A percentile compares a stretch with the other conserved stretches of the same genome.
Conservation (phyloP, 768 basidiomycete species). For the Suillus lakei region DNA sequence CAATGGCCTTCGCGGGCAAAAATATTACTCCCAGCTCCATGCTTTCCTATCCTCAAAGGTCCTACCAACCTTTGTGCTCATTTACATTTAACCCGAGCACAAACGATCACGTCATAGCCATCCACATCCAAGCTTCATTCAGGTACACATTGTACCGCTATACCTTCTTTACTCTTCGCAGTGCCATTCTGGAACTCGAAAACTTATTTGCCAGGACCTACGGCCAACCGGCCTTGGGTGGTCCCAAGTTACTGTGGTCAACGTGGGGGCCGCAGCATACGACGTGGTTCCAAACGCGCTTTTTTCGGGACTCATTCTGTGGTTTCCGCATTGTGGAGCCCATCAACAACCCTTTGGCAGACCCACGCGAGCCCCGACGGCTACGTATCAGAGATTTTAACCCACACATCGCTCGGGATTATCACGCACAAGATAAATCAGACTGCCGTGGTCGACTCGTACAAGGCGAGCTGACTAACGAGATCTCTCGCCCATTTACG, state of each 20-base stretch:
- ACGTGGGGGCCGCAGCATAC: constrained; percentile 43
- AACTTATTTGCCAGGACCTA: not conserved
- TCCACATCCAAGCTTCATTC: too few relatives aligned
- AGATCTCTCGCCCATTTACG: constrained; percentile 18
- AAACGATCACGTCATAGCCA: constrained; percentile 54
- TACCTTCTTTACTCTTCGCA: constrained; percentile 53
- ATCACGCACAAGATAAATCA: constrained; percentile 18
- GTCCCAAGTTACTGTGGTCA: not conserved
- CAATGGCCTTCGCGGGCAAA: constrained; percentile 59
- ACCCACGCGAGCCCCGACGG: constrained; percentile 8
- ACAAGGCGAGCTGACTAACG: constrained; percentile 19
- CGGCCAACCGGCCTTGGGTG: not conserved
- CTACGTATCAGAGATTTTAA: too few relatives aligned
- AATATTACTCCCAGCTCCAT: constrained; percentile 49
- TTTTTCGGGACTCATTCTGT: constrained; percentile 41
- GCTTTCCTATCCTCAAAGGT: constrained; percentile 8
- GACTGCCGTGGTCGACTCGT: constrained; percentile 31
- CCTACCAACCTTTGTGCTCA: not conserved
- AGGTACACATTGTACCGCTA: too few relatives aligned
- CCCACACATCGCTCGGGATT: too few relatives aligned
- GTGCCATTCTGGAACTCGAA: constrained; percentile 39
- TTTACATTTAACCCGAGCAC: constrained; percentile 46
- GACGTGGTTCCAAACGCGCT: constrained; percentile 63
- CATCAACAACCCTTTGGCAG: constrained; percentile 11
- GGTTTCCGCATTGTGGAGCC: constrained; percentile 54